Evolutionary conservation across 2,329 filamentous ascomycete genomes (phyloP).

Genomic region (Ophiostoma fasciatum): DNA sequence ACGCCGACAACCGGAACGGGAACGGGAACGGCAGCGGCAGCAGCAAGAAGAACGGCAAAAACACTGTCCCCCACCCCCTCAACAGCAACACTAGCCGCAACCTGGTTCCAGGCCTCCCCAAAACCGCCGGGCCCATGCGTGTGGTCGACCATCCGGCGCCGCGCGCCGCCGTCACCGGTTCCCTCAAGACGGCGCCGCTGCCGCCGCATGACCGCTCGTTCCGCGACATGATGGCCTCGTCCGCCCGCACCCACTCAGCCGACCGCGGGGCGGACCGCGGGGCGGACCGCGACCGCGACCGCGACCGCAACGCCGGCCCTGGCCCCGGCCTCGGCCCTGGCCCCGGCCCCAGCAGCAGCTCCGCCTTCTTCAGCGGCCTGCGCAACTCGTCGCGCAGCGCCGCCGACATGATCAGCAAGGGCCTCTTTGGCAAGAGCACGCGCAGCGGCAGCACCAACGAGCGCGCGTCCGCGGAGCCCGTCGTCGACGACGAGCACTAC

Average conservation of each 20-base stretch:
- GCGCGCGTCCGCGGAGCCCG: slow-evolving; percentile 44
- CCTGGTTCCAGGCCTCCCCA: slow-evolving; percentile 12
- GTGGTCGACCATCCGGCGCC: slow-evolving; percentile 21
- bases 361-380: slow-evolving; percentile 55
- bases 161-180: slow-evolving; percentile 18
- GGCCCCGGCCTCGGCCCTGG: slow-evolving; percentile 28
- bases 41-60: no score
- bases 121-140: slow-evolving; percentile 9
- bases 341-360: slow-evolving; percentile 49
- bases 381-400: slow-evolving; percentile 59
- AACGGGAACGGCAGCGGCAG: no score
- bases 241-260: slow-evolving; percentile 54
- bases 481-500: slow-evolving; percentile 70
- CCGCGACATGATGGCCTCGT: slow-evolving; percentile 51
- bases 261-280: slow-evolving; percentile 42
- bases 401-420: slow-evolving; percentile 69
- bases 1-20: slow-evolving; percentile 22
- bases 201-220: slow-evolving; percentile 50
- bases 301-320: slow-evolving; percentile 1
- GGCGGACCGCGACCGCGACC: slow-evolving; percentile 11
- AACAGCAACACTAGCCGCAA: slow-evolving; percentile 4
- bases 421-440: slow-evolving; percentile 64
- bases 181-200: slow-evolving; percentile 48
- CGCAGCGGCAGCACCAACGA: slow-evolving; percentile 57
- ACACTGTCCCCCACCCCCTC: slow-evolving; percentile 6